Percentiles rank a stretch among this genome's conserved stretches.
These are phyloP conservation scores for Nicotiana undulata DNA, from an alignment of 257 asterid species.

Conservation along the genomic window DNA sequence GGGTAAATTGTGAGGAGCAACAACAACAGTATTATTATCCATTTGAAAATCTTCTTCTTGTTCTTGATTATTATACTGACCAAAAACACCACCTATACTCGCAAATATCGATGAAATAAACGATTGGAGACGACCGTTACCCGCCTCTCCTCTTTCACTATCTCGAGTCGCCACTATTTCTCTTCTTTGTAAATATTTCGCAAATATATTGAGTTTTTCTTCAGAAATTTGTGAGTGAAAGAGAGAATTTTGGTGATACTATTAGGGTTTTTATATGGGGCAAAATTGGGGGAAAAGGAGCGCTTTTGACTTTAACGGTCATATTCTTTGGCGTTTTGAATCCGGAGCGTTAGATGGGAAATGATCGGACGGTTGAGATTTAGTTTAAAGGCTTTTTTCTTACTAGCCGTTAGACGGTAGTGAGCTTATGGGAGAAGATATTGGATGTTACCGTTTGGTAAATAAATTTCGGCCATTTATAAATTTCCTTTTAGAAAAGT, in stretches of 20 bases:
- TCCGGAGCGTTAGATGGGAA: conserved; percentile 25
- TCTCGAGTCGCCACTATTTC: conserved; percentile 57
- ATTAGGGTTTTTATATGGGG: conserved; percentile 3
- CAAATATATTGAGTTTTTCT: background rate
- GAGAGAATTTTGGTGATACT: background rate
- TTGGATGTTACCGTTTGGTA: conserved; percentile 17
- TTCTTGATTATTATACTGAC: conserved; percentile 16
- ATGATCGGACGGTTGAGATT: conserved; percentile 25
- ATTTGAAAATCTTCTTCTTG: conserved; percentile 15
- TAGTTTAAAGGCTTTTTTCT: background rate
- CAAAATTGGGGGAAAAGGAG: conserved; percentile 12
- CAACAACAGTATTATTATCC: too few relatives aligned
- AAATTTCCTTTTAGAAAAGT: too few relatives aligned
- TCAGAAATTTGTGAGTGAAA: background rate
- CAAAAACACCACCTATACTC: conserved; percentile 64
- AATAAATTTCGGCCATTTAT: background rate
- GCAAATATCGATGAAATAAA: conserved; percentile 55
- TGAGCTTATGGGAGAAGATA: background rate
- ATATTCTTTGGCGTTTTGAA: conserved; percentile 21
- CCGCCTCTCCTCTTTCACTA: conserved; percentile 27
- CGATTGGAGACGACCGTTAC: conserved; percentile 59
- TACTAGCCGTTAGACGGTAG: conserved; percentile 39
- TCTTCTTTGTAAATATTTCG: background rate
- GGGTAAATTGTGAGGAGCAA: too few relatives aligned
- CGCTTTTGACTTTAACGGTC: conserved; percentile 43